Percentiles rank a stretch among this genome's conserved stretches.
Conservation (phyloP, 2,329 filamentous ascomycete genomes). For the Coniochaeta ligniaria region DNA sequence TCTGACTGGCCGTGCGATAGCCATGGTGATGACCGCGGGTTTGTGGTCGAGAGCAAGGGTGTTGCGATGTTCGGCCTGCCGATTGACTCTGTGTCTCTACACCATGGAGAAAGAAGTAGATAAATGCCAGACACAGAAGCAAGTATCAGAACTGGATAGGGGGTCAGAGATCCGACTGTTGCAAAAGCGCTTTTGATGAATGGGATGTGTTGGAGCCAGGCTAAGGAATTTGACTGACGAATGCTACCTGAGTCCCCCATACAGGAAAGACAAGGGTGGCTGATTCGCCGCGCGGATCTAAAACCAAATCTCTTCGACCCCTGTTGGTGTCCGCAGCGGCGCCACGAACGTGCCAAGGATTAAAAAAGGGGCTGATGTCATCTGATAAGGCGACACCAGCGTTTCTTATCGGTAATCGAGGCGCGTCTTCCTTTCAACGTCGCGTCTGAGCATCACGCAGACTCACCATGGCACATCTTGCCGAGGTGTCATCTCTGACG, state of each 20-base stretch:
- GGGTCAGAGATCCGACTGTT: background rate
- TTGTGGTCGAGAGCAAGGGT: background rate
- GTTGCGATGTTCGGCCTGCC: background rate
- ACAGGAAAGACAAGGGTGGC: background rate
- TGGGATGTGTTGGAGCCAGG: background rate
- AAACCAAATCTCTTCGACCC: background rate
- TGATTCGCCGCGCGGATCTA: background rate
- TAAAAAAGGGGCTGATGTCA: slow-evolving; percentile 2
- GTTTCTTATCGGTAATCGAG: background rate
- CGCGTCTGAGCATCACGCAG: background rate
- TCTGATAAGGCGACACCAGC: background rate
- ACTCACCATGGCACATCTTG: slow-evolving; percentile 59
- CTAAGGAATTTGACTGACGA: background rate
- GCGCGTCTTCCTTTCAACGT: background rate
- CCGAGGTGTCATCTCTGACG: slow-evolving; percentile 54
- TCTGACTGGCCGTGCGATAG: slow-evolving; percentile 77
- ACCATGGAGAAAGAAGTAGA: background rate
- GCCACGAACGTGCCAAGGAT: background rate
- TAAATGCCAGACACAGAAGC: background rate
- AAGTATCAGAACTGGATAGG: background rate
- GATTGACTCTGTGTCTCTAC: background rate
- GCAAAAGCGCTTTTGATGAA: background rate
- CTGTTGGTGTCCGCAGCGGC: background rate
- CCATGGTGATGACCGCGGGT: slow-evolving; percentile 49
- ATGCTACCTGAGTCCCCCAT: background rate